Percentiles rank a stretch among this genome's conserved stretches.
Evolutionary conservation across 805 yeast species (phyloP).

Genomic region (Wickerhamomyces canadensis): DNA sequence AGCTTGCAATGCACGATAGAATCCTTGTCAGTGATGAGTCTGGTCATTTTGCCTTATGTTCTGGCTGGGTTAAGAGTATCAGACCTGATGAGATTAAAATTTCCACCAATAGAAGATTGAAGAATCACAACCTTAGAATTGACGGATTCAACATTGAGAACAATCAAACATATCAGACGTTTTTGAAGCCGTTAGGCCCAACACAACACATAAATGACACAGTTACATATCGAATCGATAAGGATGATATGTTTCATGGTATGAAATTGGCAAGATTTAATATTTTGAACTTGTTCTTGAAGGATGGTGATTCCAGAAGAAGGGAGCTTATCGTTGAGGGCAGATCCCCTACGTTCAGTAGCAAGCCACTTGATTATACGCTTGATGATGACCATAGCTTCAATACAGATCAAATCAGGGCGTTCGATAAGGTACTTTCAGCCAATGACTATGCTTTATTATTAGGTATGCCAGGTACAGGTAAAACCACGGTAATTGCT

Average conservation of each 20-base stretch:
- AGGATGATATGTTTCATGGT: conserved; percentile 71
- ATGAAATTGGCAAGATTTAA: conserved; percentile 75
- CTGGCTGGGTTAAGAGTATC: conserved; percentile 49
- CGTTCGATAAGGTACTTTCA: conserved; percentile 57
- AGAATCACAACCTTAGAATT: conserved; percentile 26
- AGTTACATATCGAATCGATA: conserved; percentile 61
- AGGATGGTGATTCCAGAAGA: conserved; percentile 30
- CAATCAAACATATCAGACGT: conserved; percentile 50
- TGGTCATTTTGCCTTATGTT: conserved; percentile 71
- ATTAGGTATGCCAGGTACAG: conserved; percentile 98
- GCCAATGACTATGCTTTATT: conserved; percentile 75
- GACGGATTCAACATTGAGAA: conserved; percentile 36
- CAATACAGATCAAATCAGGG: conserved; percentile 67
- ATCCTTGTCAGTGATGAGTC: conserved; percentile 72
- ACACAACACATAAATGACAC: conserved; percentile 5
- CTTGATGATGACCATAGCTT: conserved; percentile 27
- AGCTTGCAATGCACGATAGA: conserved; percentile 52
- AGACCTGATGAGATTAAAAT: conserved; percentile 40
- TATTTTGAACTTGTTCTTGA: conserved; percentile 58
- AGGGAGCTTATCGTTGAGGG: conserved; percentile 31
- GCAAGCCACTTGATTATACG: conserved; percentile 20
- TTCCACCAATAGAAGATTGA: conserved; percentile 48
- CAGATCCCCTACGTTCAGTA: conserved; percentile 23
- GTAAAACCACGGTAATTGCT: conserved; percentile 87
- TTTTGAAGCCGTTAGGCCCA: conserved; percentile 26